A percentile compares a stretch with the other conserved stretches of the same genome.
These are phyloP conservation scores for Anthoceros angustus DNA, from an alignment of 225 moss, liverwort and hornwort species.

Conservation along the genomic window DNA sequence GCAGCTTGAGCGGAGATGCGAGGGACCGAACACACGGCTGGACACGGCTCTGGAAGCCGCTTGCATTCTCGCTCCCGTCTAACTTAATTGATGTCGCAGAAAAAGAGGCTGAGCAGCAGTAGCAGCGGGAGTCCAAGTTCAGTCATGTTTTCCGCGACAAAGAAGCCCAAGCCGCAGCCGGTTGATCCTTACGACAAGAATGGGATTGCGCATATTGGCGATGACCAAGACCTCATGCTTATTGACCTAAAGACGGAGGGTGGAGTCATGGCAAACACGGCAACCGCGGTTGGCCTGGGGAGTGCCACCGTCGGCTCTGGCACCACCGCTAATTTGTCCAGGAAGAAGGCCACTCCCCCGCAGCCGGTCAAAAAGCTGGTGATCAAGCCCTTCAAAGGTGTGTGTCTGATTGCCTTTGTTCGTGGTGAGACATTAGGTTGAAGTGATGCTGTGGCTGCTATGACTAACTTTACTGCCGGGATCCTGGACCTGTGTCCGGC, in stretches of 20 bases:
- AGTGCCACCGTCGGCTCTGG: conserved; percentile 20
- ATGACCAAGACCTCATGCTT: conserved; percentile 32
- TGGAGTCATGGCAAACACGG: conserved; percentile 12
- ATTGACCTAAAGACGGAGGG: conserved; percentile 31
- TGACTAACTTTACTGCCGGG: neutral
- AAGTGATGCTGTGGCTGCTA: neutral
- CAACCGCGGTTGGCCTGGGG: conserved; percentile 16
- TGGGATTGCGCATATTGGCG: conserved; percentile 20
- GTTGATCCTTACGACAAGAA: conserved; percentile 32
- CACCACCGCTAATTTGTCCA: conserved; percentile 82
- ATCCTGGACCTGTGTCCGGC: too few species aligned
- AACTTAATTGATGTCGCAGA: conserved; percentile 35
- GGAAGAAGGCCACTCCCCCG: conserved; percentile 99
- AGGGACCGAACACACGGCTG: neutral
- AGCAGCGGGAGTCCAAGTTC: conserved; percentile 28
- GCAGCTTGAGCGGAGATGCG: conserved; percentile 3
- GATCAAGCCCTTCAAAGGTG: conserved; percentile 98
- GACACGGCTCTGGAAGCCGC: neutral
- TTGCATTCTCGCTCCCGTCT: neutral
- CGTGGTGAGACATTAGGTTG: neutral
- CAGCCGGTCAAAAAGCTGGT: conserved; percentile 91
- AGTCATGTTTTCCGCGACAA: conserved; percentile 33
- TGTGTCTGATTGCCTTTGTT: neutral
- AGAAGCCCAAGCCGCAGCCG: conserved; percentile 34
- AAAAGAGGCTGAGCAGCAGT: conserved; percentile 43